Conservation (phyloP, 2,329 filamentous ascomycete species). For the Alternaria sp. region DNA sequence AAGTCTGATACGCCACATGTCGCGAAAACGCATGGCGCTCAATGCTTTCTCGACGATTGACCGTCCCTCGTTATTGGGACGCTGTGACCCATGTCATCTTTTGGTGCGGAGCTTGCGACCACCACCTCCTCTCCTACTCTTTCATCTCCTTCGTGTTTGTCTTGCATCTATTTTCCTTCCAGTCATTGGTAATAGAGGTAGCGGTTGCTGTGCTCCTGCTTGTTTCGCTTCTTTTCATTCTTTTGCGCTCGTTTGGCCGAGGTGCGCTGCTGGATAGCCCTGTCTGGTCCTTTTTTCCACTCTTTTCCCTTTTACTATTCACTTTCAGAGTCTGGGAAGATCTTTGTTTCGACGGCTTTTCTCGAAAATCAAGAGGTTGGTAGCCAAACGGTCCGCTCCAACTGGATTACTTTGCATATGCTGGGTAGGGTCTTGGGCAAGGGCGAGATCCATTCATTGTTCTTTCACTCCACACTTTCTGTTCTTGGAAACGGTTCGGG, state of each 20-base stretch:
- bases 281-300: slow-evolving; percentile 7
- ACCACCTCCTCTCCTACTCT: slow-evolving; percentile 15
- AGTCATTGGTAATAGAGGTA: slow-evolving; percentile 40
- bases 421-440: slow-evolving; percentile 34
- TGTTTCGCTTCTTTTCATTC: slow-evolving; percentile 44
- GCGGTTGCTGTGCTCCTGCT: slow-evolving; percentile 41
- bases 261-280: slow-evolving; percentile 30
- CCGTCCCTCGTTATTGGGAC: slow-evolving; percentile 27
- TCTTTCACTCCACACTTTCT: slow-evolving; percentile 20
- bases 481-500: slow-evolving; percentile 18
- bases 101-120: slow-evolving; percentile 37
- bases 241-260: slow-evolving; percentile 40
- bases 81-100: slow-evolving; percentile 25
- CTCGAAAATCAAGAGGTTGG: slow-evolving; percentile 12
- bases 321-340: background rate
- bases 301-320: slow-evolving; percentile 4
- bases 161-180: slow-evolving; percentile 29
- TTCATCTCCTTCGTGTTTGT: slow-evolving; percentile 29
- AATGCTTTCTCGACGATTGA: slow-evolving; percentile 41
- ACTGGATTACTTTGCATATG: slow-evolving; percentile 30
- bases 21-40: slow-evolving; percentile 40
- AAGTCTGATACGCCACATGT: slow-evolving; percentile 40
- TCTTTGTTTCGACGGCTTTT: slow-evolving; percentile 19
- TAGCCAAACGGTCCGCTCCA: slow-evolving; percentile 29
- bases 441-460: slow-evolving; percentile 44